Conservation (phyloP, 2,329 filamentous ascomycete genomes). For the Cladophialophora immunda region DNA sequence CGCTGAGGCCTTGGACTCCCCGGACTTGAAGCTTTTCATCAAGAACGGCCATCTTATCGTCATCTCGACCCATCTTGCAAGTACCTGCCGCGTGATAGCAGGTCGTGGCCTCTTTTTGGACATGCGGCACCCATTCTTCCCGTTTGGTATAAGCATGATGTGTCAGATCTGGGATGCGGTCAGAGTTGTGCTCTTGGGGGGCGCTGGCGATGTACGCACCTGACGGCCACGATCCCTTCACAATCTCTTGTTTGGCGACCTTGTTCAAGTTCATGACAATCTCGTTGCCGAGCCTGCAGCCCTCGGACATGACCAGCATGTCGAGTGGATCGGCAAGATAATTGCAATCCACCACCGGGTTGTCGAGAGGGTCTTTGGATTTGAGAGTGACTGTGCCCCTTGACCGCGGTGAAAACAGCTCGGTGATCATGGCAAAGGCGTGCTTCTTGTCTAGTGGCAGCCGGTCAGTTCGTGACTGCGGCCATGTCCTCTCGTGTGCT, state of each 20-base stretch:
- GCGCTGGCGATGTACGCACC: slow-evolving; percentile 19
- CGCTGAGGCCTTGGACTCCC: slow-evolving; percentile 62
- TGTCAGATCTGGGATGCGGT: slow-evolving; percentile 46
- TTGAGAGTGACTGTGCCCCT: slow-evolving; percentile 64
- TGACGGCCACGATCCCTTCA: slow-evolving; percentile 69
- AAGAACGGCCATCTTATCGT: slow-evolving; percentile 61
- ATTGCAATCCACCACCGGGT: slow-evolving; percentile 67
- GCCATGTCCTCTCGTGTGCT: neutral
- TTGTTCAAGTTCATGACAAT: slow-evolving; percentile 67
- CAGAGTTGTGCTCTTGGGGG: slow-evolving; percentile 3
- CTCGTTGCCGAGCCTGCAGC: slow-evolving; percentile 67
- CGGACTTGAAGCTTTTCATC: slow-evolving; percentile 63
- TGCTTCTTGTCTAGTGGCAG: slow-evolving; percentile 54
- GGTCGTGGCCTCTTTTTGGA: slow-evolving; percentile 68
- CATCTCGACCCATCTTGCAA: slow-evolving; percentile 62
- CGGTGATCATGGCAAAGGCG: slow-evolving; percentile 66
- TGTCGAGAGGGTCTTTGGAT: slow-evolving; percentile 57
- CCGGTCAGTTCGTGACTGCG: neutral
- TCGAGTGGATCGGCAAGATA: slow-evolving; percentile 67
- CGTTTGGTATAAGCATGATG: slow-evolving; percentile 64
- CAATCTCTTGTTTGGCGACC: slow-evolving; percentile 64
- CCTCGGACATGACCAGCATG: slow-evolving; percentile 66
- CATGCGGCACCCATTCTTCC: slow-evolving; percentile 66
- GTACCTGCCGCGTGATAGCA: slow-evolving; percentile 68
- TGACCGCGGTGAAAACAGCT: slow-evolving; percentile 67